phyloP scores from a whole-genome alignment of 441 rosid genomes.

The Populus hybrid region DNA sequence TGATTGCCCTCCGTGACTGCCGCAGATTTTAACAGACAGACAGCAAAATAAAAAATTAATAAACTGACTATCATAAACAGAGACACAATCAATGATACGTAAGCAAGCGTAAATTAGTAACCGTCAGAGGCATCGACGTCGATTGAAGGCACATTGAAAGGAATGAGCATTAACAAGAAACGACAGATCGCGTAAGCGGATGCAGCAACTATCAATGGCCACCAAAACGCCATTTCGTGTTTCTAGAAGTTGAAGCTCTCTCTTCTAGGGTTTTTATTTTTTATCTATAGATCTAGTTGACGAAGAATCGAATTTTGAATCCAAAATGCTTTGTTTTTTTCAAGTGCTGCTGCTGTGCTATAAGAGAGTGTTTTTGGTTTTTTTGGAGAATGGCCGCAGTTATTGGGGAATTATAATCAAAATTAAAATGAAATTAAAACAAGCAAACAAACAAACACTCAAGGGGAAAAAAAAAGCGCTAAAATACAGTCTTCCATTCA shows the following conservation, averaged over 20 bases:
- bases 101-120: constrained; percentile 12
- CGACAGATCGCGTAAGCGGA: constrained; percentile 90
- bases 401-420: neutral
- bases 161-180: constrained; percentile 81
- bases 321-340: neutral
- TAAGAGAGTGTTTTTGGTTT: neutral
- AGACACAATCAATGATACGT: neutral
- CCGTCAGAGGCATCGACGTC: constrained; percentile 94
- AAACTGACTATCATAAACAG: neutral
- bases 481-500: neutral
- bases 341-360: no score
- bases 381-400: neutral
- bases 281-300: neutral
- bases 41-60: neutral
- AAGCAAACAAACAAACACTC: neutral
- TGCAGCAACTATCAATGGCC: constrained; percentile 81
- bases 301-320: constrained; percentile 1
- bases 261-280: neutral
- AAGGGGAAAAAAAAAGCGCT: neutral
- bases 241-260: neutral
- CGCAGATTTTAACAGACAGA: constrained; percentile 12
- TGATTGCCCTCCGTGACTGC: constrained; percentile 77
- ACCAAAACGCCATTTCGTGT: constrained; percentile 79
- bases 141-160: constrained; percentile 89
- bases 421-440: no score